phyloP scores from a whole-genome alignment of 805 yeast species.

The Pichia phayaonensis region DNA sequence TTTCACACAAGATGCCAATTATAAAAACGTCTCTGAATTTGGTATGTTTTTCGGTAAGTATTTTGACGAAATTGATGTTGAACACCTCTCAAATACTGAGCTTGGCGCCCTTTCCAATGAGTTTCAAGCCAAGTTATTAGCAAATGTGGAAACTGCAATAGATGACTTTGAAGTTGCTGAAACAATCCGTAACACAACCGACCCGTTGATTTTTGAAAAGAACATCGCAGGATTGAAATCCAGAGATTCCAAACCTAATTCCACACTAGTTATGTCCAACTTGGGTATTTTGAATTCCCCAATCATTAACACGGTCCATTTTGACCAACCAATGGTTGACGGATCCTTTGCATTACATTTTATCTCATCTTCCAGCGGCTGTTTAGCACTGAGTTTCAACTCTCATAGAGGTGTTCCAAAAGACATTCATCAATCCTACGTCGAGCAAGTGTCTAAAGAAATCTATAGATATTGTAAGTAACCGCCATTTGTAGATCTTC shows the following conservation, averaged over 20 bases:
- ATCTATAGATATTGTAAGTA: neutral
- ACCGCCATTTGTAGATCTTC: too few species aligned
- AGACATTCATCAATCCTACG: neutral
- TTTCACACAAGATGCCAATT: neutral
- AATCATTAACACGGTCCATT: neutral
- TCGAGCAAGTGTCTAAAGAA: neutral
- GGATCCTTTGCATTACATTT: slow-evolving; percentile 9
- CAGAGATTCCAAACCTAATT: slow-evolving; percentile 3
- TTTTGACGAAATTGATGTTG: neutral
- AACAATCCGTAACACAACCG: neutral
- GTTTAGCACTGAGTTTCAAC: slow-evolving; percentile 6
- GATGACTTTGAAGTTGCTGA: slow-evolving; percentile 4
- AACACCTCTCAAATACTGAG: neutral
- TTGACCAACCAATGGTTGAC: slow-evolving; percentile 14
- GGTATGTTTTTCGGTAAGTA: slow-evolving; percentile 10
- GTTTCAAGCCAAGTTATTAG: slow-evolving; percentile 5
- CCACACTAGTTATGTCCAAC: slow-evolving; percentile 10
- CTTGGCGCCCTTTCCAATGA: neutral
- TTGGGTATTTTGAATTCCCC: slow-evolving; percentile 3
- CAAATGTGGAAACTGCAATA: neutral
- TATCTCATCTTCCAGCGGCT: slow-evolving; percentile 1
- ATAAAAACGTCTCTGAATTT: neutral
- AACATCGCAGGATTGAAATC: slow-evolving; percentile 1
- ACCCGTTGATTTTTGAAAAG: neutral
- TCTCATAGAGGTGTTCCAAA: slow-evolving; percentile 7